Evolutionary conservation across 495 filamentous ascomycete genomes (phyloP), one percentile per base, ranked within the genome.

Genomic region (Bombardia bombarda): DNA sequence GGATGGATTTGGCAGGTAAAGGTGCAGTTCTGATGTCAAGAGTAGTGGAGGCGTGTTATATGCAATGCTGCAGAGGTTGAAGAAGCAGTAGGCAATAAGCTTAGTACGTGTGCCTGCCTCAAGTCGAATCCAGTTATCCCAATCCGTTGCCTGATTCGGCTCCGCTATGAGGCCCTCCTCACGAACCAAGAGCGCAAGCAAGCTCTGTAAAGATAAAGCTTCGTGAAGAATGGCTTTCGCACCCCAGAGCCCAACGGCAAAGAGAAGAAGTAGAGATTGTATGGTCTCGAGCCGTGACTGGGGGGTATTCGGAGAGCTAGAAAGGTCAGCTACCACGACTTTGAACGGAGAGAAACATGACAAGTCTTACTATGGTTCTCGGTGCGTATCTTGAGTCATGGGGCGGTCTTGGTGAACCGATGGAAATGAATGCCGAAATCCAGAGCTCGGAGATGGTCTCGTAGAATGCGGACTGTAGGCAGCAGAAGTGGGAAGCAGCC

Each of bases 1-100:
- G 16, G 68, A 63, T 7, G 70, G 65, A 38, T 72, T 75, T 2
- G 83, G 83, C 7, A 85, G 63, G 35, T 72, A 71, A 3, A 84
- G 57, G 1, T 76, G 68, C 8, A 85, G 53, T 42, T 87, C 81
- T 1, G 78, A 77, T 1, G 76, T 82, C 7, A 83, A 55, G 1
- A 87, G 66, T 17, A 73, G 43, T 10, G 77, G 77, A 2, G 72
- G 66, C 42, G 70, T 76, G 43, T 79, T 74, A 52, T 76, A 80
- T 1, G 71, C 69, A 20, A 79, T 73, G 49, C 68, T 75, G 42
- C 75, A 73, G 7, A 80, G 56, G 47, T 79, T 78, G 35, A 78
- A 75, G 58, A 78, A 80, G 47, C 69, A 74, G 47, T 73, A 79
- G 3, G 69, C 66, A 20, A 78, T 68, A n/a, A 72, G 71, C 40